phyloP scores from a whole-genome alignment of 2,329 filamentous ascomycete species.

The Aaosphaeria pasadenensis region DNA sequence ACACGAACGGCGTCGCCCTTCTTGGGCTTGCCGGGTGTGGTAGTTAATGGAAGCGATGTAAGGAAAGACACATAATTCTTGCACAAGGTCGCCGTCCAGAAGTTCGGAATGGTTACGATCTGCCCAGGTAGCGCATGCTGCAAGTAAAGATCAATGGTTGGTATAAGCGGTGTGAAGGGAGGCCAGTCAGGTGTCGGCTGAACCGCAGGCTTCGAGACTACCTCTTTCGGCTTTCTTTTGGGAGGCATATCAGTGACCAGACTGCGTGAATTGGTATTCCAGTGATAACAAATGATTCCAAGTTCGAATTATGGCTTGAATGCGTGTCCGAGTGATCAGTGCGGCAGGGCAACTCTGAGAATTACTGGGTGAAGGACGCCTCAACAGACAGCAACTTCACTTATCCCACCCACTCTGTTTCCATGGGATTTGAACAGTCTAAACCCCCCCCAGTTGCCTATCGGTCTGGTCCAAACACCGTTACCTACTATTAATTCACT shows the following conservation, averaged over 20 bases:
- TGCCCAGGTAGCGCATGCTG: slow-evolving; percentile 60
- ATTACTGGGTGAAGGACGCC: no score
- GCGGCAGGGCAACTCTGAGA: no score
- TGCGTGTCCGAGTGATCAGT: no score
- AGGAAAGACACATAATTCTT: slow-evolving; percentile 74
- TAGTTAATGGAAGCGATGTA: slow-evolving; percentile 65
- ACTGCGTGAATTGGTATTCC: no score
- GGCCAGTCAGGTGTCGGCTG: slow-evolving; percentile 62
- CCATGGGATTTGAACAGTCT: no score
- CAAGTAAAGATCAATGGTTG: slow-evolving; percentile 61
- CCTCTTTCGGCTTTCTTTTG: slow-evolving; percentile 26
- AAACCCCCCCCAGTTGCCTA: no score
- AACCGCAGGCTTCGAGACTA: background rate
- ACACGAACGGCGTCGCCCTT: slow-evolving; percentile 78
- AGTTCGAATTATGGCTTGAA: no score
- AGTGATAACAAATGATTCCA: no score
- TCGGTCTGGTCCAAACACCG: no score
- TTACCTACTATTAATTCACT: no score
- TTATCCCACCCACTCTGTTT: no score
- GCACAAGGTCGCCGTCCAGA: slow-evolving; percentile 74
- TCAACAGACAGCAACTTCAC: no score
- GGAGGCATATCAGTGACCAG: slow-evolving; percentile 19
- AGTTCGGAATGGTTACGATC: slow-evolving; percentile 69
- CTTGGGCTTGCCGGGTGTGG: slow-evolving; percentile 75
- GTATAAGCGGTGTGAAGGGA: slow-evolving; percentile 64